A percentile compares a stretch with the other conserved stretches of the same genome.
Conservation (phyloP, 108 stramenopile species). For the Stephanodiscus minutulus region DNA sequence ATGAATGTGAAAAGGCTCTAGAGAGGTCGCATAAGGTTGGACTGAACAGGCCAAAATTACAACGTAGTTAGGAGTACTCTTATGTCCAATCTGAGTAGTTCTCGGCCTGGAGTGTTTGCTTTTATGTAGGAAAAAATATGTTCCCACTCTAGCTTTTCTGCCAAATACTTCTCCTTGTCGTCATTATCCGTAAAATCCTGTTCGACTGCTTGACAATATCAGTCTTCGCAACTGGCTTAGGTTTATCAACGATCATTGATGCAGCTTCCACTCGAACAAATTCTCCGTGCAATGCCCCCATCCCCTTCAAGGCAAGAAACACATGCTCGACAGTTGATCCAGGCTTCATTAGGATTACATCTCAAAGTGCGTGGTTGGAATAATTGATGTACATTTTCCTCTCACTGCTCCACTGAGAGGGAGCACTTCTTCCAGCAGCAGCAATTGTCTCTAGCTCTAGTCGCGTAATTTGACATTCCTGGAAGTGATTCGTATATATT, state of each 20-base stretch:
- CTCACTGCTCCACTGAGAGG: conserved; percentile 61
- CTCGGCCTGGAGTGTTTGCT: not conserved
- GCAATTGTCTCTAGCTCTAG: conserved; percentile 50
- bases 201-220: conserved; percentile 54
- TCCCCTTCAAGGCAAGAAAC: conserved; percentile 61
- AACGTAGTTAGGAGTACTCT: not conserved
- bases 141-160: conserved; percentile 39
- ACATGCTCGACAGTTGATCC: conserved; percentile 88
- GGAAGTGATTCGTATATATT: conserved; percentile 70
- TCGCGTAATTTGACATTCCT: conserved; percentile 57
- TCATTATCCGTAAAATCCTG: conserved; percentile 83
- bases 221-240: conserved; percentile 67
- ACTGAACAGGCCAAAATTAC: not conserved
- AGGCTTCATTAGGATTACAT: conserved; percentile 81
- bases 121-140: no score
- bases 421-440: conserved; percentile 65
- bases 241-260: conserved; percentile 62
- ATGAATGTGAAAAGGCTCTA: no score
- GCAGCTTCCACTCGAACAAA: conserved; percentile 85
- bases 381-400: conserved; percentile 44
- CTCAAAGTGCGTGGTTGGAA: conserved; percentile 48
- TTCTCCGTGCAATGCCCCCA: conserved; percentile 78
- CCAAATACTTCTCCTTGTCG: conserved; percentile 82
- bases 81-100: no score
- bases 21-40: no score